Base-by-base conservation (phyloP, 805 yeast species). In the Myxozyma geophila region DNA sequence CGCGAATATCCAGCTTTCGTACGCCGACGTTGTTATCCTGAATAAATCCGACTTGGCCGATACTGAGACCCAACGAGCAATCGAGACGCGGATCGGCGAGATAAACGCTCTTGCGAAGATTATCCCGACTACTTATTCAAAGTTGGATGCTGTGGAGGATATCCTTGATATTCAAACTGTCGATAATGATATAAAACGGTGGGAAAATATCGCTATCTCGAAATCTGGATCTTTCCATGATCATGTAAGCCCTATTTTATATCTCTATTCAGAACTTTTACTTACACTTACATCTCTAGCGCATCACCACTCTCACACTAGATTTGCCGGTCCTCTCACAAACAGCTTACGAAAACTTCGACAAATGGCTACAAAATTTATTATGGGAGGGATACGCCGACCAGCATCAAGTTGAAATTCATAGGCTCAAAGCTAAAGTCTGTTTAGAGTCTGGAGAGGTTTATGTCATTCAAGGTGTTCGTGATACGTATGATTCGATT, bases 1-100 rank as follows among this genome's bases (percentile, higher is more conserved):
- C 1, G 98, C 98, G 0, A 92, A 89, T 73, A 79, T 90, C 39
- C 99, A 95, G 77, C 82, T 95, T 21, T 96, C 97, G 0, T 78
- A 92, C 73, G 97, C 98, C 0, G 99, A 95, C 74, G 85, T 85
- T 6, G 80, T 95, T 0, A 71, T 95, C 10, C 67, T 95, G 64
- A 95, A 95, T 76, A 95, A 95, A 74, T 75, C 84, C 48, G 99
- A 95, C 71, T 80, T 75, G 17, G 67, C 83, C 2, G 67, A 69
- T 3, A 58, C 63, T 0, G 69, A 67, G 0, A 67, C 67, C 4
- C 71, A 78, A 10, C 71, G 71, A 0, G 70, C 66, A 1, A 74
- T 88, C 10, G 71, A 74, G 19, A 58, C 63, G 0, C 77, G 82
- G 43, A 74, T 90, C 1, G 71, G 71, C 19, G 71, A 79, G 0